Conservation (phyloP, 169 alveolate species). For the Toxoplasma gondii region DNA sequence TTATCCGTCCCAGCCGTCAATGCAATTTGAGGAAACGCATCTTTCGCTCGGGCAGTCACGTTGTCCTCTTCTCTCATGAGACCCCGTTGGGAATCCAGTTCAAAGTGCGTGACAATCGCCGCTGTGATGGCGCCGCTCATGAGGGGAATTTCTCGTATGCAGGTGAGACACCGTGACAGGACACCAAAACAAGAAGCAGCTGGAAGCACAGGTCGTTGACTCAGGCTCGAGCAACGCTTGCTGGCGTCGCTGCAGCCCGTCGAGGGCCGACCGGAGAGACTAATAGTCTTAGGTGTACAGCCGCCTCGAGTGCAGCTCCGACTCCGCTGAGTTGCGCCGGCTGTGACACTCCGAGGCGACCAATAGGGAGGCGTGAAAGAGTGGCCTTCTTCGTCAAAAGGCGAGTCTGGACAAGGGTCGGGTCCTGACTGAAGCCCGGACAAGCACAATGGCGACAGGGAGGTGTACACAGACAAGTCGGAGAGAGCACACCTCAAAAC, state of each 20-base stretch:
- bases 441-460: neutral
- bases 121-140: constrained; percentile 61
- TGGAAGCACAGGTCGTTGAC: neutral
- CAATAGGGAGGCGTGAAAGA: neutral
- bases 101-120: constrained; percentile 40
- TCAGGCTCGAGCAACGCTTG: constrained; percentile 2
- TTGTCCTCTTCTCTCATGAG: neutral
- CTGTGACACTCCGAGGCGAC: constrained; percentile 21
- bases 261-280: neutral
- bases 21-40: constrained; percentile 24
- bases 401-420: neutral
- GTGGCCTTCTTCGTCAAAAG: neutral
- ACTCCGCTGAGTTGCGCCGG: neutral
- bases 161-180: neutral
- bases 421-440: neutral
- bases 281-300: neutral
- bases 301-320: neutral
- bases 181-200: neutral
- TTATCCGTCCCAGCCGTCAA: neutral
- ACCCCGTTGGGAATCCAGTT: neutral
- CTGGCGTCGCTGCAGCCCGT: neutral
- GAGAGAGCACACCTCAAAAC: neutral
- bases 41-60: neutral
- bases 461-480: neutral
- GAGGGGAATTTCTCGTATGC: constrained; percentile 53